These are phyloP conservation scores for Typha latifolia DNA, from an alignment of 176 grass and related monocot species.

Conservation along the genomic window DNA sequence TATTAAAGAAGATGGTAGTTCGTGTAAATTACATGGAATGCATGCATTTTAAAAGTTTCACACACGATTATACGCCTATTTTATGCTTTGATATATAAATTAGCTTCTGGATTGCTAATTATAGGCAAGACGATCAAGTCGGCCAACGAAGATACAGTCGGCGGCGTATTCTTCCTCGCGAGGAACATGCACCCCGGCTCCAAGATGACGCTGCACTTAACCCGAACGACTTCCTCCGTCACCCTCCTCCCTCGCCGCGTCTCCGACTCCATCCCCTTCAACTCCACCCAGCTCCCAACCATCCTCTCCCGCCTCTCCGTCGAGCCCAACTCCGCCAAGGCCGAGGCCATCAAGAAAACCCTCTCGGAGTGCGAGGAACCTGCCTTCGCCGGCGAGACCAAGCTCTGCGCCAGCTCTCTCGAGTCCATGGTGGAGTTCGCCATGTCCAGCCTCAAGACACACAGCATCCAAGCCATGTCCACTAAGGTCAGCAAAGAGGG, in stretches of 20 bases:
- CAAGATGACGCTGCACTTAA: constrained; percentile 40
- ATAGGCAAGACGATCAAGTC: neutral
- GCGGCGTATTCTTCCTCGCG: constrained; percentile 22
- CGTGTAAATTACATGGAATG: no score
- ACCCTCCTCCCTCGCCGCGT: constrained; percentile 7
- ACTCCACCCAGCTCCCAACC: constrained; percentile 19
- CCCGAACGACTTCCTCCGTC: neutral
- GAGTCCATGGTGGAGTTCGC: constrained; percentile 46
- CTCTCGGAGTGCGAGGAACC: constrained; percentile 31
- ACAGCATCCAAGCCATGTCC: constrained; percentile 7
- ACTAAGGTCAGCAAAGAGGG: constrained; percentile 11
- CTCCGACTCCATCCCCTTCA: constrained; percentile 24
- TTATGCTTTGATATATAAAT: no score
- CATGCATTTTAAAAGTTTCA: no score
- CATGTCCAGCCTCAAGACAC: constrained; percentile 19
- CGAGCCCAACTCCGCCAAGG: neutral
- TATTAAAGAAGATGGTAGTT: no score
- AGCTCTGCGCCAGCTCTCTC: constrained; percentile 28
- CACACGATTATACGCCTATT: no score
- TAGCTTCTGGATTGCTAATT: neutral
- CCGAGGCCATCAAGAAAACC: constrained; percentile 21
- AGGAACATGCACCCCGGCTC: constrained; percentile 29
- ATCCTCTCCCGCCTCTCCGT: constrained; percentile 31
- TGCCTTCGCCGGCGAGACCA: neutral
- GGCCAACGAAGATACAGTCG: constrained; percentile 5